phyloP scores from a whole-genome alignment of 768 basidiomycete species.

The Rhizopogon salebrosus region DNA sequence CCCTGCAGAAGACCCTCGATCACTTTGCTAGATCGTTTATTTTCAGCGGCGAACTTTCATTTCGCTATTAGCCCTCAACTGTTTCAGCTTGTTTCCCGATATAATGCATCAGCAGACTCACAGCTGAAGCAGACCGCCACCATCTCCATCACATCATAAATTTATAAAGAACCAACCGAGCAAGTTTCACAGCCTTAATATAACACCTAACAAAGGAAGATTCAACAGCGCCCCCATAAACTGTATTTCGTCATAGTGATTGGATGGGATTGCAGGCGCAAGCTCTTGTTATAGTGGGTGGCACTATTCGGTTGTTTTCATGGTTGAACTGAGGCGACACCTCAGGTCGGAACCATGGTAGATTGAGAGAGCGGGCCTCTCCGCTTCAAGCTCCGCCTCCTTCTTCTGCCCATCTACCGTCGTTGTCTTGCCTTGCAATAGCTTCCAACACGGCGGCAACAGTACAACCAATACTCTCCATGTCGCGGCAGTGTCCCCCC shows the following conservation, averaged over 20 bases:
- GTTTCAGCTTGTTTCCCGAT: background rate
- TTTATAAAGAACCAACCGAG: background rate
- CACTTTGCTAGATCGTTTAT: background rate
- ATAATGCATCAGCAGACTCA: background rate
- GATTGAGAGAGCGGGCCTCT: background rate
- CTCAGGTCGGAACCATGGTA: background rate
- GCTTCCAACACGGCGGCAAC: too few species aligned
- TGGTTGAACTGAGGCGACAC: background rate
- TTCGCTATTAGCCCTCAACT: background rate
- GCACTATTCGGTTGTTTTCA: background rate
- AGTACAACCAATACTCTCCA: background rate
- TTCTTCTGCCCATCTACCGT: background rate
- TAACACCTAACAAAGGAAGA: background rate
- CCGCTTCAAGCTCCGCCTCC: background rate
- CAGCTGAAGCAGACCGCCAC: background rate
- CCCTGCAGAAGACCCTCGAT: background rate
- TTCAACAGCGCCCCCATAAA: background rate
- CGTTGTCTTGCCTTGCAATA: background rate
- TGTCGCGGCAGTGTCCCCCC: background rate
- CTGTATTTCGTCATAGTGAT: background rate
- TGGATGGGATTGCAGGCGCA: background rate
- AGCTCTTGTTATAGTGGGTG: background rate
- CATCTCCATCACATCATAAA: background rate
- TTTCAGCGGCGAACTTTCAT: background rate
- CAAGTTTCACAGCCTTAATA: background rate